These are phyloP conservation scores for Paradendryphiella salina DNA, from an alignment of 2,329 filamentous ascomycete species.

Conservation along the genomic window DNA sequence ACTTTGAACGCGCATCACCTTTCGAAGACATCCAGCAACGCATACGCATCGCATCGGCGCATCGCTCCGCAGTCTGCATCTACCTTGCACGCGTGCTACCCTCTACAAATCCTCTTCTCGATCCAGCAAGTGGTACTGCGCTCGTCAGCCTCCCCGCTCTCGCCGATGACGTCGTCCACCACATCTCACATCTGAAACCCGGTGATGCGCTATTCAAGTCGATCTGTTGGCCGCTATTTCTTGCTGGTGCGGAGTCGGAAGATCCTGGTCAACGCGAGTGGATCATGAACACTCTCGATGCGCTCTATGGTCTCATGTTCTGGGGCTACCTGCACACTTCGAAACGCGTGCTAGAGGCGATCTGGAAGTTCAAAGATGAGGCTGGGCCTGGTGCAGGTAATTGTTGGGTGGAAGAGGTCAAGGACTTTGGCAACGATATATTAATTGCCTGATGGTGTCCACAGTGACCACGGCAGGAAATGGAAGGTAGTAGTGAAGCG, in stretches of 20 bases:
- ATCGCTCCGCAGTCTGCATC: conserved; percentile 48
- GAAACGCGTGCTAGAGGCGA: conserved; percentile 39
- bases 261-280: conserved; percentile 54
- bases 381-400: conserved; percentile 26
- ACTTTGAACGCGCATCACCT: conserved; percentile 40
- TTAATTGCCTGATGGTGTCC: conserved; percentile 35
- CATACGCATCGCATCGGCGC: conserved; percentile 44
- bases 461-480: neutral
- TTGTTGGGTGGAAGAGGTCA: conserved; percentile 43
- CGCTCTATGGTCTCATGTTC: conserved; percentile 41
- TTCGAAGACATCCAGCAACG: conserved; percentile 42
- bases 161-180: conserved; percentile 56
- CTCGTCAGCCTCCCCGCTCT: conserved; percentile 45
- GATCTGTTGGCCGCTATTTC: conserved; percentile 63
- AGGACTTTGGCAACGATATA: conserved; percentile 38
- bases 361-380: conserved; percentile 42
- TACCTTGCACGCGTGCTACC: conserved; percentile 43
- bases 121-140: conserved; percentile 45
- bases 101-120: conserved; percentile 44
- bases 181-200: conserved; percentile 55
- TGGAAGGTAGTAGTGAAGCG: neutral
- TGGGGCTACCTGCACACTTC: conserved; percentile 47
- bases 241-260: conserved; percentile 60
- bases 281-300: conserved; percentile 54
- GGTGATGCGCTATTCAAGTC: conserved; percentile 61